Evolutionary conservation across 2,329 filamentous ascomycete genomes (phyloP).

Genomic region (Phyllosticta citrichinensis): DNA sequence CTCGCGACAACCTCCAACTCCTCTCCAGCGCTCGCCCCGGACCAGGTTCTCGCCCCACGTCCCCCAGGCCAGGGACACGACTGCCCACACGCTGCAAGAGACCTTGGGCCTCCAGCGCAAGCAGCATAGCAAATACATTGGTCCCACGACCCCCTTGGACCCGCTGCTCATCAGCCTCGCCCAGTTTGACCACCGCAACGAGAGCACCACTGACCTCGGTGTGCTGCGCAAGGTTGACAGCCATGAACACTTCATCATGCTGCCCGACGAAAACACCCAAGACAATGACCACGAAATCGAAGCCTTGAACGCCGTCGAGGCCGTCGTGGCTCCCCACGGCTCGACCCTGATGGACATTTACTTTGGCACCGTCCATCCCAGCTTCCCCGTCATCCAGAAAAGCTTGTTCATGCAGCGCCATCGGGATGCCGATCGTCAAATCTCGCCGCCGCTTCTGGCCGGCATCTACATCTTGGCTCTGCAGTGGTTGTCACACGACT

Average conservation of each 20-base stretch:
- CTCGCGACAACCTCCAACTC: conserved; percentile 16
- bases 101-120: conserved; percentile 63
- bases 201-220: conserved; percentile 57
- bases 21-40: conserved; percentile 16
- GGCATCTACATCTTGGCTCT: conserved; percentile 77
- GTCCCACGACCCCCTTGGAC: conserved; percentile 73
- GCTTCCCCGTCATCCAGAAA: conserved; percentile 75
- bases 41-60: conserved; percentile 14
- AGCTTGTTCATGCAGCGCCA: conserved; percentile 71
- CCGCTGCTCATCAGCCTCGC: conserved; percentile 74
- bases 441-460: conserved; percentile 66
- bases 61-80: conserved; percentile 19
- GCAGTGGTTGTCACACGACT: conserved; percentile 76
- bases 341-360: conserved; percentile 68
- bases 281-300: conserved; percentile 61
- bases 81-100: conserved; percentile 32
- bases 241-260: conserved; percentile 68
- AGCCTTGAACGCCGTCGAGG: conserved; percentile 63
- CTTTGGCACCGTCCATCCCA: conserved; percentile 70
- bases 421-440: conserved; percentile 59
- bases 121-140: conserved; percentile 74
- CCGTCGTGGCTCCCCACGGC: conserved; percentile 66
- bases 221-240: conserved; percentile 65
- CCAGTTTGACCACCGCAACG: conserved; percentile 69
- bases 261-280: conserved; percentile 63